These are phyloP conservation scores for Lecanicillium sp. DNA, from an alignment of 2,329 filamentous ascomycete species.

Conservation along the genomic window DNA sequence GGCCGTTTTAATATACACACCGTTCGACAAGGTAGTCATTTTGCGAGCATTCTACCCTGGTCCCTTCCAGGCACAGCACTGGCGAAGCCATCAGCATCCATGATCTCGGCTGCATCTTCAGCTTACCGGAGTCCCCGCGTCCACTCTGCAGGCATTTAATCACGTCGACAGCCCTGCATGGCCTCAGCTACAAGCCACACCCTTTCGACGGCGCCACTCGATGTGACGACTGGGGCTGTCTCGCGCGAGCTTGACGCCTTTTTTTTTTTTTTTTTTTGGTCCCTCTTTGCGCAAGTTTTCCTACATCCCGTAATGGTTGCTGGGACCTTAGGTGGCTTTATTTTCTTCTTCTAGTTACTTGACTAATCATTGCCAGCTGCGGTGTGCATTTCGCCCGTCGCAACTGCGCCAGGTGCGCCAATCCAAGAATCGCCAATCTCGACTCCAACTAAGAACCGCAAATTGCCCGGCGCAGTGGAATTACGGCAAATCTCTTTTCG, in stretches of 20 bases:
- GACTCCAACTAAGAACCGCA: background rate
- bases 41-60: background rate
- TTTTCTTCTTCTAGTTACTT: background rate
- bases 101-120: slow-evolving; percentile 10
- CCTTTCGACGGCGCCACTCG: background rate
- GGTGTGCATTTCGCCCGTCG: background rate
- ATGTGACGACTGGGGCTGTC: background rate
- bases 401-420: background rate
- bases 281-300: background rate
- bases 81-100: background rate
- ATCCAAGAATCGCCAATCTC: slow-evolving; percentile 5
- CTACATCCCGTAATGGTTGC: background rate
- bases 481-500: background rate
- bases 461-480: slow-evolving; percentile 6
- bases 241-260: slow-evolving; percentile 10
- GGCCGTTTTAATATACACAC: background rate
- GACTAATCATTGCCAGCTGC: background rate
- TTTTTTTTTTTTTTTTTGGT: too few species aligned
- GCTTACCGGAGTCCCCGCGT: slow-evolving; percentile 8
- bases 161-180: slow-evolving; percentile 5
- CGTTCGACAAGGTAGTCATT: background rate
- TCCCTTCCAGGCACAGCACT: background rate
- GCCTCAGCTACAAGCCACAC: slow-evolving; percentile 7
- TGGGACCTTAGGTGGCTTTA: background rate
- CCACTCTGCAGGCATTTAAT: background rate